Evolutionary conservation across 2,329 filamentous ascomycete genomes (phyloP).

Genomic region (Fusarium sp.): DNA sequence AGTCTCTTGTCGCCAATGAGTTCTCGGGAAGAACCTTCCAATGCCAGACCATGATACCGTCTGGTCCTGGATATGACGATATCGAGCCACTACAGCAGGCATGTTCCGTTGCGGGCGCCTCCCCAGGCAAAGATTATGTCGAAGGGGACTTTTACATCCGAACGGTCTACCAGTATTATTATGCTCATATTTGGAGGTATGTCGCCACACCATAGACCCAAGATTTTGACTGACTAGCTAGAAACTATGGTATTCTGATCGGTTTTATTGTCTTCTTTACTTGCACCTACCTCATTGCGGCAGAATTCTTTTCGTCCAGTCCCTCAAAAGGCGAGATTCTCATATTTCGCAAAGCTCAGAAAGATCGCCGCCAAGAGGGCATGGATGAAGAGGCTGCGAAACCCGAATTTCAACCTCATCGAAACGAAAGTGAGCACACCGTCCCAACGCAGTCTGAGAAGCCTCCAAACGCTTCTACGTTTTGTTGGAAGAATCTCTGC

Average conservation of each 20-base stretch:
- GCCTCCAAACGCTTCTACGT: slow-evolving; percentile 56
- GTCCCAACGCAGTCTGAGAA: not conserved
- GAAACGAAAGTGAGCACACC: not conserved
- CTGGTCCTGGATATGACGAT: slow-evolving; percentile 30
- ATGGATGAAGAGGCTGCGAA: slow-evolving; percentile 1
- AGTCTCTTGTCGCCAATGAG: slow-evolving; percentile 75
- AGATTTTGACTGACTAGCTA: slow-evolving; percentile 10
- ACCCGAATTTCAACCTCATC: not conserved
- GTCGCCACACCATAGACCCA: not conserved
- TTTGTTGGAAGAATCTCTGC: slow-evolving; percentile 78
- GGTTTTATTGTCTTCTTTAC: slow-evolving; percentile 38
- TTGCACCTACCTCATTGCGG: slow-evolving; percentile 21
- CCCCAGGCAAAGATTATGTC: slow-evolving; percentile 16
- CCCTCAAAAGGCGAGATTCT: slow-evolving; percentile 39
- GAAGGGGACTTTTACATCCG: slow-evolving; percentile 37
- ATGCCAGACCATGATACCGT: slow-evolving; percentile 58
- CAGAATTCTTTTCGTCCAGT: slow-evolving; percentile 20
- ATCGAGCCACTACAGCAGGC: slow-evolving; percentile 1
- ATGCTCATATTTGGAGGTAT: slow-evolving; percentile 67
- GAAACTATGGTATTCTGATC: slow-evolving; percentile 38
- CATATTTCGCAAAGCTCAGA: slow-evolving; percentile 69
- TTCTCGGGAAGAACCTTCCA: slow-evolving; percentile 63
- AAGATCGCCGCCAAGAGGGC: fast-evolving
- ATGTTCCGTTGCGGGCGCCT: slow-evolving; percentile 31
- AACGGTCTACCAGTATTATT: slow-evolving; percentile 61